Conservation (phyloP, 768 basidiomycete species). For the Gelatoporia subvermispora region DNA sequence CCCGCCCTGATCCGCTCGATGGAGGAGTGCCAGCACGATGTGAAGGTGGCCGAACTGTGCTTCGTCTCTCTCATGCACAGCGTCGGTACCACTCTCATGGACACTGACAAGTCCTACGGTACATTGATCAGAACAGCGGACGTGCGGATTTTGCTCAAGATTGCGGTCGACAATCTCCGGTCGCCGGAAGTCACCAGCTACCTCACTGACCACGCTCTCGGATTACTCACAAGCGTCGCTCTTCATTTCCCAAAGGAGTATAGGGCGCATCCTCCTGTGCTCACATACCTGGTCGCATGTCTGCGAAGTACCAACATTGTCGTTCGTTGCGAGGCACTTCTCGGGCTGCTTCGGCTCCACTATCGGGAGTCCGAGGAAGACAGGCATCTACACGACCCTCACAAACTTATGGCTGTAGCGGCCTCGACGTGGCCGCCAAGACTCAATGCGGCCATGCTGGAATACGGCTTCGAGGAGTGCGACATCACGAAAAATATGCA, state of each 20-base stretch:
- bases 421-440: constrained; percentile 38
- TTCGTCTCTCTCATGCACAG: constrained; percentile 51
- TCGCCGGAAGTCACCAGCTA: constrained; percentile 35
- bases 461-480: constrained; percentile 43
- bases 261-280: constrained; percentile 36
- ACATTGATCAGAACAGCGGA: constrained; percentile 35
- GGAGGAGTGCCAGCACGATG: constrained; percentile 46
- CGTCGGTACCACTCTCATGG: constrained; percentile 19
- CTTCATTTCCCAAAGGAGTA: constrained; percentile 41
- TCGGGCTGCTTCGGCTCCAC: constrained; percentile 49
- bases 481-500: constrained; percentile 43
- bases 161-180: constrained; percentile 36
- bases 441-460: constrained; percentile 38
- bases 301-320: constrained; percentile 51
- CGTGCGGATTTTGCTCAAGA: constrained; percentile 34
- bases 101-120: constrained; percentile 33
- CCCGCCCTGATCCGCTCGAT: constrained; percentile 40
- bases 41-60: constrained; percentile 42
- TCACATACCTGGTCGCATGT: constrained; percentile 49
- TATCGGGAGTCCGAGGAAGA: constrained; percentile 37
- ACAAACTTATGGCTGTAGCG: constrained; percentile 34
- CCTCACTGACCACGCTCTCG: constrained; percentile 47
- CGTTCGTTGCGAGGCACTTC: constrained; percentile 44
- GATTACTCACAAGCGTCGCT: constrained; percentile 40
- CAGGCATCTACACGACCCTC: constrained; percentile 39